Evolutionary conservation across 2,329 filamentous ascomycete species (phyloP).

Genomic region (Neofusicoccum kwambonambiense): DNA sequence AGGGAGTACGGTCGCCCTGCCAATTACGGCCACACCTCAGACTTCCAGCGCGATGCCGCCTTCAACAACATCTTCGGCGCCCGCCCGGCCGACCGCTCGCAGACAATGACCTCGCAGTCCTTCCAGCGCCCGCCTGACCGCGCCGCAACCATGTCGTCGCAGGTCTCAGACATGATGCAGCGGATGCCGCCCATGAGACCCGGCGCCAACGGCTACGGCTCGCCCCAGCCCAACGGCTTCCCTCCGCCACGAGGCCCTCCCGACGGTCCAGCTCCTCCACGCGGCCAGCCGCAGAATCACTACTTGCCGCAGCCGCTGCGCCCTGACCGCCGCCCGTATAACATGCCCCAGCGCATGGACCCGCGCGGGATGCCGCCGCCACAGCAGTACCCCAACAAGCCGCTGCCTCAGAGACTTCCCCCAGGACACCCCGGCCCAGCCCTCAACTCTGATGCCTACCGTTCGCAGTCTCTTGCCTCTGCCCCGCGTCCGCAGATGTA

Average conservation of each 20-base stretch:
- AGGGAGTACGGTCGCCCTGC: constrained; percentile 56
- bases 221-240: constrained; percentile 30
- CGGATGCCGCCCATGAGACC: constrained; percentile 62
- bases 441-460: constrained; percentile 79
- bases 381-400: constrained; percentile 54
- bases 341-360: constrained; percentile 69
- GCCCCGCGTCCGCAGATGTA: constrained; percentile 62
- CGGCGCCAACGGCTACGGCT: constrained; percentile 44
- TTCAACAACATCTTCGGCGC: constrained; percentile 96
- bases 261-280: constrained; percentile 35
- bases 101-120: constrained; percentile 88
- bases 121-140: constrained; percentile 63
- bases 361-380: constrained; percentile 52
- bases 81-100: constrained; percentile 81
- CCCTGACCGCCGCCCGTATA: constrained; percentile 67
- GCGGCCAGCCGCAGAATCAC: constrained; percentile 51
- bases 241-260: constrained; percentile 30
- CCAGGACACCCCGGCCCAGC: constrained; percentile 54
- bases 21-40: constrained; percentile 53
- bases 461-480: constrained; percentile 89
- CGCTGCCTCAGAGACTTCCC: constrained; percentile 57
- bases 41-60: constrained; percentile 81
- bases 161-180: constrained; percentile 56
- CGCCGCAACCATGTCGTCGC: constrained; percentile 65
- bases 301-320: constrained; percentile 61